Base-by-base conservation (phyloP, 306 rosid species). In the Elaeagnus macrophylla region DNA sequence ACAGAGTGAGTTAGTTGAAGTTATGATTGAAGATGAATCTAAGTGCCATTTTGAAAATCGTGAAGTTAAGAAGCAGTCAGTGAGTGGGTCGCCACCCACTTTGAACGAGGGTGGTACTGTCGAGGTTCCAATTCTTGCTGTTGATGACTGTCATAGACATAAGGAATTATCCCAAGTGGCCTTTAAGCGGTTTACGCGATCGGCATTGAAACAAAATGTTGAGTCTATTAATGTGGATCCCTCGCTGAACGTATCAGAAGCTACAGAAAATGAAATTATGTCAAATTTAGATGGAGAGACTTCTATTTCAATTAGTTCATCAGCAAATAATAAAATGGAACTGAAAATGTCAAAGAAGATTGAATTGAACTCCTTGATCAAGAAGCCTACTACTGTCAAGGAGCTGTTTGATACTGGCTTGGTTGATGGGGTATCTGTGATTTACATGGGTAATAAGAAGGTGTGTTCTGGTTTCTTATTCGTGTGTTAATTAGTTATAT, bases 331-430 rank as follows among this genome's bases (percentile, higher is more conserved):
- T 55, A 80, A 78, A 69, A 13, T 81, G 67, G 95, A 83, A 53
- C 13, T 77, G 64, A 86, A 77, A 67, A 83, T 77, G 86, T 83
- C 87, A 66, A 83, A 83, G 65, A 86, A 79, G 76, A 61, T 75
- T 51, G 74, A 74, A 18, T 60, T 82, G 9, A 62, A 69, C 4
- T 25, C 32, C 32, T 25, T 25, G 32, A 25, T 25, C 49, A 78
- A 75, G 79, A 82, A 72, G 68, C 95, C 84, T 9, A 57, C 79
- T 67, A 84, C 93, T 1, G 89, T 84, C 48, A 91, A 72, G 71
- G 96, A 91, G 73, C 94, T 91, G 11, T 87, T 91, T 49, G 89
- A 87, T 11, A 91, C 96, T 37, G 99, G 99, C 40, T 72, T 91
- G 60, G 85, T 91, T 40, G 99, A 91, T n/a, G 99, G 96, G 5